Conservation (phyloP, 2,329 filamentous ascomycete species). For the Dactylellina drechsleri region DNA sequence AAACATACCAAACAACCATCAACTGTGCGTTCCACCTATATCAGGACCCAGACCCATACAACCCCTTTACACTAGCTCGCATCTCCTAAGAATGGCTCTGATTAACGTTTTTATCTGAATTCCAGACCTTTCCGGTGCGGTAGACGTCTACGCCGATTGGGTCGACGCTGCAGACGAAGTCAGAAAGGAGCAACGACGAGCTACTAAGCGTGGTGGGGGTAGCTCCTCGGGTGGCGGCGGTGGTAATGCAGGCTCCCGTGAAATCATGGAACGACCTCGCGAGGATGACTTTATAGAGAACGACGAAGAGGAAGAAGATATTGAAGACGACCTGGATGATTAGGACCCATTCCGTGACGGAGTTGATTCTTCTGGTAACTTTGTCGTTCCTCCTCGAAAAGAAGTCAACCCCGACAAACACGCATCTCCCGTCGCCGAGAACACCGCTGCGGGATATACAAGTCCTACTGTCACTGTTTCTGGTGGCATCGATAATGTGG, state of each 20-base stretch:
- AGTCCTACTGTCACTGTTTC: conserved; percentile 2
- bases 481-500: background rate
- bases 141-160: conserved; percentile 98
- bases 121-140: conserved; percentile 83
- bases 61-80: background rate
- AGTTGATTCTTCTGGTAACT: conserved; percentile 24
- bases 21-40: conserved; percentile 73
- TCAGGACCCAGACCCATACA: background rate
- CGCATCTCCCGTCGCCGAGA: background rate
- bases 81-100: background rate
- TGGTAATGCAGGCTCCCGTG: conserved; percentile 53
- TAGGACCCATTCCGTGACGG: conserved; percentile 33
- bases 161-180: conserved; percentile 89
- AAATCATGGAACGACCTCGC: conserved; percentile 55
- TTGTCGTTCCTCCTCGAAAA: conserved; percentile 22
- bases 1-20: conserved; percentile 90
- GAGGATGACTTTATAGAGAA: conserved; percentile 55
- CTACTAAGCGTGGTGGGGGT: conserved; percentile 29
- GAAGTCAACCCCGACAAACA: conserved; percentile 5
- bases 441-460: background rate
- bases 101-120: conserved; percentile 1
- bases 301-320: conserved; percentile 58
- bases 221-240: conserved; percentile 61
- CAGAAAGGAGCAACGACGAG: conserved; percentile 68
- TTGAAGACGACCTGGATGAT: conserved; percentile 65